These are phyloP conservation scores for Leptosphaerulina australis DNA, from an alignment of 2,329 filamentous ascomycete genomes.

Conservation along the genomic window DNA sequence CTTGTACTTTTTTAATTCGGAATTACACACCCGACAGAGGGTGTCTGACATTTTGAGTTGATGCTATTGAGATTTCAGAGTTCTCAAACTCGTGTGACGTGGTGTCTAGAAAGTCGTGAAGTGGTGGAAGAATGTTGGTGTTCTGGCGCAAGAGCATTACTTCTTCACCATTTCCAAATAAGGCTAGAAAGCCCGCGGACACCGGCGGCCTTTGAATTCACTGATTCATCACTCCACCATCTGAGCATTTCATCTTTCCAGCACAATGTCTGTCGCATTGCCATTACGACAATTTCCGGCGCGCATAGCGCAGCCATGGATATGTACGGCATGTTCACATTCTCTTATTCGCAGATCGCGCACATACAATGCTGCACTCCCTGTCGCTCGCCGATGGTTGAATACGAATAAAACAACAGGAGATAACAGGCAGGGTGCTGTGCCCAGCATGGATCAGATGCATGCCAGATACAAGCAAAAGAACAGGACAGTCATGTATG, in stretches of 20 bases:
- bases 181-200: conserved; percentile 39
- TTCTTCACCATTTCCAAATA: conserved; percentile 24
- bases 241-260: conserved; percentile 11
- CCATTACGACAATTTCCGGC: conserved; percentile 27
- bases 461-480: conserved; percentile 68
- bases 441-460: conserved; percentile 68
- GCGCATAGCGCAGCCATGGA: conserved; percentile 42
- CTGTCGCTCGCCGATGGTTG: conserved; percentile 37
- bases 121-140: conserved; percentile 1
- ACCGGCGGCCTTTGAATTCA: conserved; percentile 10
- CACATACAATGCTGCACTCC: conserved; percentile 25
- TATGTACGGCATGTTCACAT: conserved; percentile 47
- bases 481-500: conserved; percentile 70
- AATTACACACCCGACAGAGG: conserved; percentile 53
- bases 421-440: conserved; percentile 40
- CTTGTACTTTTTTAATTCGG: conserved; percentile 56
- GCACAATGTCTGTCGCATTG: conserved; percentile 39
- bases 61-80: not conserved
- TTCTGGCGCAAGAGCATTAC: conserved; percentile 20
- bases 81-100: not conserved
- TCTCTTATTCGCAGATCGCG: conserved; percentile 25
- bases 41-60: conserved; percentile 37
- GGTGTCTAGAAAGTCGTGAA: not conserved
- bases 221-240: conserved; percentile 32
- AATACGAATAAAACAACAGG: conserved; percentile 36